Evolutionary conservation across 2,329 filamentous ascomycete genomes (phyloP), one percentile per base, ranked within the genome.

Genomic region (Ophiostoma ulmi): DNA sequence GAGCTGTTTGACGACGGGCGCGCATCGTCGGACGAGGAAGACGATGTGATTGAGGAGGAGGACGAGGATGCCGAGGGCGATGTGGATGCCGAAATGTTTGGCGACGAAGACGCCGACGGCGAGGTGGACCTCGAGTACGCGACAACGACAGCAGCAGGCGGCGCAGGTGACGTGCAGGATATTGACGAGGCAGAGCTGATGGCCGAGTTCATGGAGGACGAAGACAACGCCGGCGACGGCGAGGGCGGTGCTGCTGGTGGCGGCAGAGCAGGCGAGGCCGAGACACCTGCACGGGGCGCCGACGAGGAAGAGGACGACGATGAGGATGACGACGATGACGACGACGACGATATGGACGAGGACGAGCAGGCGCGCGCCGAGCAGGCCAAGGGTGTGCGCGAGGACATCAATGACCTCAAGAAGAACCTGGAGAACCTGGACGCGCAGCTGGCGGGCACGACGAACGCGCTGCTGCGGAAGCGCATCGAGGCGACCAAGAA

Each of bases 1-100:
- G 88, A 93, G 76, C 83, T 91, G 76, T 81, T 91, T 68, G 87
- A 91, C 72, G 82, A 88, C 64, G 70, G 70, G 61, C 74, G 73
- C 8, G n/a, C 39, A 5, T 41, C 22, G 5, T 41, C 38, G 38
- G 58, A 80, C 79, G 63, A 77, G 75, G 35, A 73, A 70, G 65
- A 76, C 14, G 80, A 82, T 39, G 79, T 81, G 11, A 69, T 26
- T 14, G 80, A 88, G 70, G 86, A 88, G 4, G 89, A 91, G 72
- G 85, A 86, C 67, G 84, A 87, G 72, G 85, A 86, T 67, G 84
- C 87, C 10, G 81, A 80, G 8, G 82, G 79, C n/a, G 85, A 86
- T 66, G 84, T 87, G 7, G 82, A 80, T 58, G 22, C 11, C 2
- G 83, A 79, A n/a, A 68, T 70, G 70, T 22, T 52, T 39, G 89